phyloP scores from a whole-genome alignment of 257 asterid genomes.

The Dorcoceras hygrometricum region DNA sequence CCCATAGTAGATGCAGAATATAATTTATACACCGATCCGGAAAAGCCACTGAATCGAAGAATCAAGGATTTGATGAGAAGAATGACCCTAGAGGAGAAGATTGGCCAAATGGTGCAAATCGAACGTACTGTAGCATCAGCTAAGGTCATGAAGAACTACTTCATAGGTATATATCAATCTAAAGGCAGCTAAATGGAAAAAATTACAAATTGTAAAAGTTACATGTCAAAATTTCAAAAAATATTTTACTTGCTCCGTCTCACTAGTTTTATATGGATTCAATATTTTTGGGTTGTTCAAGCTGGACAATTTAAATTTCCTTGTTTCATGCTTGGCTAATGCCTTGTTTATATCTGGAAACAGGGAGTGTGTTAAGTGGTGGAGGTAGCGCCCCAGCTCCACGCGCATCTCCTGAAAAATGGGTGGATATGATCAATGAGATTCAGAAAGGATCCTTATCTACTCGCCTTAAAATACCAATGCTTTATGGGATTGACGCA shows the following conservation, averaged over 20 bases:
- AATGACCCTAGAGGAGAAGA: slow-evolving; percentile 60
- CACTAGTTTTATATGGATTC: too few relatives aligned
- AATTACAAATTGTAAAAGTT: not conserved
- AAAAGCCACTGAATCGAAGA: not conserved
- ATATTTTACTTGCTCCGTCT: too few relatives aligned
- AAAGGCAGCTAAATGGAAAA: not conserved
- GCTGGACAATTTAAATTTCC: too few relatives aligned
- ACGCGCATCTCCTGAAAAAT: slow-evolving; percentile 48
- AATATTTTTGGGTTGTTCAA: not conserved
- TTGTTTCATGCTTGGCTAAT: not conserved
- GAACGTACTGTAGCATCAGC: slow-evolving; percentile 51
- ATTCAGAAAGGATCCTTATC: slow-evolving; percentile 61
- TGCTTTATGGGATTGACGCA: slow-evolving; percentile 77
- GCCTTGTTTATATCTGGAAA: not conserved
- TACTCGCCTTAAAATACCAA: slow-evolving; percentile 69
- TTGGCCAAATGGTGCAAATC: slow-evolving; percentile 69
- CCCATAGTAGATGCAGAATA: not conserved
- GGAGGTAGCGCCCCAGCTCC: slow-evolving; percentile 78
- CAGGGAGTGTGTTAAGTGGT: slow-evolving; percentile 75
- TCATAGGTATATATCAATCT: slow-evolving; percentile 35
- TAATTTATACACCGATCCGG: not conserved
- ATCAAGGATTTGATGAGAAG: slow-evolving; percentile 24
- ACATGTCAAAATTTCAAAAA: not conserved
- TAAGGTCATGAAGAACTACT: slow-evolving; percentile 45
- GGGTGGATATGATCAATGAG: slow-evolving; percentile 67